Evolutionary conservation across 2,329 filamentous ascomycete genomes (phyloP), one percentile per base, ranked within the genome.

Genomic region (Teratosphaeriaceae sp.): DNA sequence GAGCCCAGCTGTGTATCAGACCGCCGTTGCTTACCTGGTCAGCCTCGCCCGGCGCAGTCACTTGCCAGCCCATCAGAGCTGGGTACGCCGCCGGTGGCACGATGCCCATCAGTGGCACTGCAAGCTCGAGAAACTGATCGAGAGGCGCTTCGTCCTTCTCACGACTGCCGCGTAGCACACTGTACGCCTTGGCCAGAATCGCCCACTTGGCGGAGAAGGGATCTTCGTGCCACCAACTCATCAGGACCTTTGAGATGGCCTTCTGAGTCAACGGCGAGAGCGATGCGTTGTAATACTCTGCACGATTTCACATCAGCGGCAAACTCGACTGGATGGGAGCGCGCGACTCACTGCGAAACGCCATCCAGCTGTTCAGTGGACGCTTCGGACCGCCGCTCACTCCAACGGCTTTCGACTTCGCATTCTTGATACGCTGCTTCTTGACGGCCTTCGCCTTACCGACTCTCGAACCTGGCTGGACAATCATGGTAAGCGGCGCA

Each of bases 171-270:
- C 74, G 69, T 37, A 30, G 22, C 35, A 69, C 66, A 23, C 74
- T 78, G 65, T 75, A 79, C 15, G 74, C 71, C 54, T 75, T 75
- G 37, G 73, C 71, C 44, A 78, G 58, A 46, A 78, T 61, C 37
- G 65, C 30, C 47, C 74, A 78, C 50, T 74, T 69, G 46, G 67
- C 64, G 52, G 73, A 68, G 62, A 69, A 70, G 36, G 63, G 65
- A 49, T 78, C 74, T 26, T 63, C 59, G 38, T 66, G 58, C 75
- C 75, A 79, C 46, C 77, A 62, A 22, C 59, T 55, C 18, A 65
- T 69, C 46, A 79, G 58, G 47, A 70, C 64, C 12, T 66, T 68
- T 30, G 75, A 79, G 42, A 73, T 71, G 30, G 65, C 63, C 62
- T 76, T 77, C 61, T 78, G 76, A 27, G 46, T 49, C 21, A 29